Evolutionary conservation across 2,329 filamentous ascomycete species (phyloP), one percentile per base, ranked within the genome.

Genomic region (Claviceps sp.): DNA sequence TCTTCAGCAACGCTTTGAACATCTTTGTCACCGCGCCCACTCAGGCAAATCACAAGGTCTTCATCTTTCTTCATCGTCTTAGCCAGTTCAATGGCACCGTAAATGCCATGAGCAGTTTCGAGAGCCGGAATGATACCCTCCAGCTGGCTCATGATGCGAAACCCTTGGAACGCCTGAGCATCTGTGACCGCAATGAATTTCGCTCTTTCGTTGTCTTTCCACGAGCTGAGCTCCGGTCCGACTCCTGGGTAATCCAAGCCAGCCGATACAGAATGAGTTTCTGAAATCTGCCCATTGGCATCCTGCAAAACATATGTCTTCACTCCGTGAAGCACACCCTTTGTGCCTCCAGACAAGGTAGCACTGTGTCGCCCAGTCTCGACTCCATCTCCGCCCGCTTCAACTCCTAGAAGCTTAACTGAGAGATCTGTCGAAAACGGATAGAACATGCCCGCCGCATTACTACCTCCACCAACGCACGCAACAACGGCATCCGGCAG

Each of bases 1-100:
- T 95, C 88, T 64, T 98, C 93, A 0, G 93, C 93, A 50, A 98
- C 91, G 62, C 88, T 95, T 79, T 98, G 90, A 54, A 98, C 93
- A 65, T 98, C 93, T 81, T 98, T 98, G 70, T 98, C 93, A 56
- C 93, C 93, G 60, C 93, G 77, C 8, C 93, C 93, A 64, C 86
- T 94, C 40, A 98, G 68, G 70, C 91, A 97, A 56, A 98, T 90
- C 54, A 98, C 91, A 30, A 98, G 72, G 63, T 97, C 89, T 71
- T 96, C 73, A 50, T 80, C 89, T 72, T 89, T 87, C 59, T 78
- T 77, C 88, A 96, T 90, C 53, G 84, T 88, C 81, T 95, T 96
- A 55, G 91, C 91, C 54, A 97, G 71, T 71, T 97, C 81, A 54
- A 97, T 73, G 11, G 87, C 90, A 14, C 90, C 93, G 61, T 78